Conservation (phyloP, 495 filamentous ascomycete genomes). For the Hypoxylon intermedium region DNA sequence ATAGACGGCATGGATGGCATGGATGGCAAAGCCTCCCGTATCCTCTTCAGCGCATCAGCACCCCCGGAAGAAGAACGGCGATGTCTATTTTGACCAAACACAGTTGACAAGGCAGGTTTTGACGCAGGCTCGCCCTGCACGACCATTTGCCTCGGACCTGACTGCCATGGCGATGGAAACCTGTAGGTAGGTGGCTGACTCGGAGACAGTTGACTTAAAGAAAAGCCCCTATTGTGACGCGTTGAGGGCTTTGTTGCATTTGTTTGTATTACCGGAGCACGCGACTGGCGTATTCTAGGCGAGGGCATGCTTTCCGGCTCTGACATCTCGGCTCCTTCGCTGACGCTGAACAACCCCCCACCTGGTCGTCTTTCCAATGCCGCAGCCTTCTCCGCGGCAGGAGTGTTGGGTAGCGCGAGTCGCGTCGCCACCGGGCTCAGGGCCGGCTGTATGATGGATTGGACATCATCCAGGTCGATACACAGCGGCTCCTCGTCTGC, state of each 20-base stretch:
- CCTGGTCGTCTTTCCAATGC: conserved; percentile 66
- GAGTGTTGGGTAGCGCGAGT: conserved; percentile 72
- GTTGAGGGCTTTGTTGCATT: conserved; percentile 19
- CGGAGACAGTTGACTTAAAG: conserved; percentile 39
- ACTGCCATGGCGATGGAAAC: conserved; percentile 61
- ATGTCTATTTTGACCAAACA: conserved; percentile 44
- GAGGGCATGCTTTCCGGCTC: conserved; percentile 12
- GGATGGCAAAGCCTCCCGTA: conserved; percentile 59
- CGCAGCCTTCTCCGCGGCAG: conserved; percentile 76
- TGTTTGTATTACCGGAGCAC: conserved; percentile 11
- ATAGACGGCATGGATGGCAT: conserved; percentile 43
- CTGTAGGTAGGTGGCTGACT: conserved; percentile 31
- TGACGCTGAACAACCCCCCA: conserved; percentile 59
- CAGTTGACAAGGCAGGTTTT: conserved; percentile 49
- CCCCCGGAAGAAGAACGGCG: conserved; percentile 51
- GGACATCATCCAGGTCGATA: conserved; percentile 61
- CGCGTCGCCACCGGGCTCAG: conserved; percentile 75
- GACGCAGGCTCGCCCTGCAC: conserved; percentile 40
- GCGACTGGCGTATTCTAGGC: conserved; percentile 11
- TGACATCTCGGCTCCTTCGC: conserved; percentile 18
- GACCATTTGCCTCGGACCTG: conserved; percentile 54
- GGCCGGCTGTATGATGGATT: conserved; percentile 75
- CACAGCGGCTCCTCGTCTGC: conserved; percentile 46
- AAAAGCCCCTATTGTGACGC: conserved; percentile 39
- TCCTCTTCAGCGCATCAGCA: conserved; percentile 54